Evolutionary conservation across 768 basidiomycete genomes (phyloP), one percentile per base, ranked within the genome.

Genomic region (Lactarius deliciosus): DNA sequence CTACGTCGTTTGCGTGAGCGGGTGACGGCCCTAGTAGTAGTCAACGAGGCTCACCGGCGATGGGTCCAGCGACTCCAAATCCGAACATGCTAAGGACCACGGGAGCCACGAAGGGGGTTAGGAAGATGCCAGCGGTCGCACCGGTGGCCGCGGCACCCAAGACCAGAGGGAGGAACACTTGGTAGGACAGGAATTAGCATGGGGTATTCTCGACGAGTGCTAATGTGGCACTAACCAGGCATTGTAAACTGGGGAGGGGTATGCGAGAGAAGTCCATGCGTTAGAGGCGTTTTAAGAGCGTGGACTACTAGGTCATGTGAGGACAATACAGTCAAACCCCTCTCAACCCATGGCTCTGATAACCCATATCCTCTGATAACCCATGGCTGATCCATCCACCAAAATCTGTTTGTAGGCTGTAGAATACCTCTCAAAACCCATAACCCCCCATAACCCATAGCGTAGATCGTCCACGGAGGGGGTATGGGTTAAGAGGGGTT

Each of bases 51-150:
- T 60, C 15, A 63, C 68, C 66, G 1, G 41, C 64, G 41, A 68
- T 15, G 41, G 64, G 58, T 3, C 63, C 63, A 8, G n/a, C 41
- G 22, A 63, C 63, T 25, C 63, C 16, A 18, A 68, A 60, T 11
- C 66, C 63, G 5, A 61, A 1, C 9, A 36, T 15, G 1, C 60
- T 55, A 6, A 68, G 55, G 16, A 4, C 7, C 5, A 10, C 47
- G n/a, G 64, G 28, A 11, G 30, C 60, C 34, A 62, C 1, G 30
- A 66, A 0, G 1, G 68, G 68, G 1, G 45, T 18, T 43, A 66
- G 13, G 13, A 34, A 4, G 9, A 25, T 2, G 20, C 66, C 53
- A 1, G 16, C n/a, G 4, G 18, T n/a, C 0, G 43, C 41, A 20
- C 54, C 30, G 6, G 32, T 11, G 11, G 36, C 36, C 3, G 36